A percentile compares a stretch with the other conserved stretches of the same genome.
phyloP scores from a whole-genome alignment of 2,329 filamentous ascomycete species.

The Westerdykella ornata region DNA sequence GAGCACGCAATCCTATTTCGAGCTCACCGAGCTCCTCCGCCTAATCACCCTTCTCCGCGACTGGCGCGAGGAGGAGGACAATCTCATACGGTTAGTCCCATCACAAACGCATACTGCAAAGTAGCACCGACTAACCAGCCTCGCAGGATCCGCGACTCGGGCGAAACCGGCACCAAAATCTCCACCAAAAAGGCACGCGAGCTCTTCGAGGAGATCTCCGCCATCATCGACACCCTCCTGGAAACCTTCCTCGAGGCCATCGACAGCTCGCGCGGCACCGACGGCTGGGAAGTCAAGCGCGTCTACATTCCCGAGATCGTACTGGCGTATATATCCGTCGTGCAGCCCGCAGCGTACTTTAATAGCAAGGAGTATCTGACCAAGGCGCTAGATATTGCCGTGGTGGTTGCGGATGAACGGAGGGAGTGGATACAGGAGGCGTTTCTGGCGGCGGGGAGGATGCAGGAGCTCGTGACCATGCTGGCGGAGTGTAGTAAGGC shows the following conservation, averaged over 20 bases:
- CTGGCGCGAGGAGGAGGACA: conserved; percentile 40
- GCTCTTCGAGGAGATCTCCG: conserved; percentile 36
- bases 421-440: conserved; percentile 31
- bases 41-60: conserved; percentile 39
- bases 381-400: conserved; percentile 80
- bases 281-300: conserved; percentile 60
- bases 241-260: conserved; percentile 10
- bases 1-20: conserved; percentile 34
- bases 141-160: conserved; percentile 4
- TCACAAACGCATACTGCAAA: background rate
- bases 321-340: conserved; percentile 71
- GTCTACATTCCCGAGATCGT: conserved; percentile 81
- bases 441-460: conserved; percentile 38
- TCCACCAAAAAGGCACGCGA: conserved; percentile 32
- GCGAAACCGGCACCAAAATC: conserved; percentile 8
- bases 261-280: conserved; percentile 33
- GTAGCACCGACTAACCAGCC: background rate
- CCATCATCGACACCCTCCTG: conserved; percentile 36
- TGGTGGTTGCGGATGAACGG: conserved; percentile 53
- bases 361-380: conserved; percentile 70
- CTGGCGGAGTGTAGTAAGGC: conserved; percentile 74
- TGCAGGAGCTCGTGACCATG: conserved; percentile 45
- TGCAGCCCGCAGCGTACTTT: conserved; percentile 71
- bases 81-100: conserved; percentile 26
- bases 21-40: conserved; percentile 40